Conservation (phyloP, 1,284 basidiomycete species). For the Tetrapyrgos nigripes region DNA sequence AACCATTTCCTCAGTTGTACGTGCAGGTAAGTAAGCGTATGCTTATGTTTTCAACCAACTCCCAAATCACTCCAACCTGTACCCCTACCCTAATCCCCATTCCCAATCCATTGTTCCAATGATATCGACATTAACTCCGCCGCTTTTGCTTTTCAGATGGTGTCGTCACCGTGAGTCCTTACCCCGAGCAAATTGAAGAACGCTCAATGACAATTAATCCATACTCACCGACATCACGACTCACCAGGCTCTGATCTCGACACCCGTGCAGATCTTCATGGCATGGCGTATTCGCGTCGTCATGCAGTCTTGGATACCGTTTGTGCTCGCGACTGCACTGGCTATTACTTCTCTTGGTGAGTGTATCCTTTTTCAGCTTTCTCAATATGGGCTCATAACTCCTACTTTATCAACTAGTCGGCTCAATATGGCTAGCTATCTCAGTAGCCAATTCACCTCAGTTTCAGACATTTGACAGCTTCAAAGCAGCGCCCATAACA, state of each 20-base stretch:
- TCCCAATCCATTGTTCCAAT: no score
- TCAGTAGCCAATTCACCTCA: slow-evolving; percentile 1
- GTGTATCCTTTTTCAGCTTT: neutral
- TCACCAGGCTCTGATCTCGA: slow-evolving; percentile 26
- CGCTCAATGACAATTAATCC: no score
- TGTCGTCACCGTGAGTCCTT: slow-evolving; percentile 26
- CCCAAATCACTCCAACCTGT: no score
- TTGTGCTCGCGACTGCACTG: neutral
- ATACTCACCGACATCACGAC: slow-evolving; percentile 12
- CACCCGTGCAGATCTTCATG: slow-evolving; percentile 31
- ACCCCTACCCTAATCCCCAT: no score
- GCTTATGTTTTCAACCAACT: no score
- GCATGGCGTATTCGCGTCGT: slow-evolving; percentile 27
- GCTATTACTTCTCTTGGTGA: slow-evolving; percentile 13
- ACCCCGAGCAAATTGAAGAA: neutral
- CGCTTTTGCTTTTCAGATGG: slow-evolving; percentile 22
- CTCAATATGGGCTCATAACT: neutral
- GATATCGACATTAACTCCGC: neutral
- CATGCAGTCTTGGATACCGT: slow-evolving; percentile 4
- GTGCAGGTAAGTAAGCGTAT: slow-evolving; percentile 24
- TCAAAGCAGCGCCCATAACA: slow-evolving; percentile 4
- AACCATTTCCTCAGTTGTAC: slow-evolving; percentile 3
- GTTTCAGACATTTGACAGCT: neutral
- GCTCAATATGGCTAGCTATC: slow-evolving; percentile 10
- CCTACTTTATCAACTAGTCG: neutral